Percentiles rank a stretch among this genome's conserved stretches.
phyloP scores from a whole-genome alignment of 2,329 filamentous ascomycete genomes.

The Microcyclosporella mali region DNA sequence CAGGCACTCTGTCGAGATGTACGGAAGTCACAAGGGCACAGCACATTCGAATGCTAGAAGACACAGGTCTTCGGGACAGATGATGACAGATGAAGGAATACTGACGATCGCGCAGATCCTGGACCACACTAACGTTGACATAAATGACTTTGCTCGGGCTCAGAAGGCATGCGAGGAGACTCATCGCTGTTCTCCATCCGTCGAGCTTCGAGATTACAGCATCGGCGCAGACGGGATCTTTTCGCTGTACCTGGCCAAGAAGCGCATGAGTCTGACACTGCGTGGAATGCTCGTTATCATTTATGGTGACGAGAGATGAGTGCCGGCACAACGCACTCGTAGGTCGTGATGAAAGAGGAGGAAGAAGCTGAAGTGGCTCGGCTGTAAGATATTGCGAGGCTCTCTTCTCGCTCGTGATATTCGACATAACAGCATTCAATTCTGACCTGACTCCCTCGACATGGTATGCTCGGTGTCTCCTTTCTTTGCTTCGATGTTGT shows the following conservation, averaged over 20 bases:
- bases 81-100: neutral
- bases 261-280: constrained; percentile 8
- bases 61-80: constrained; percentile 12
- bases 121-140: constrained; percentile 14
- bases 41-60: constrained; percentile 20
- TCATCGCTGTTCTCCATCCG: constrained; percentile 5
- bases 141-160: too few species aligned
- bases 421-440: too few species aligned
- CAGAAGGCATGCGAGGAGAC: constrained; percentile 8
- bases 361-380: too few species aligned
- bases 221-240: constrained; percentile 10
- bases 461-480: too few species aligned
- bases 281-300: constrained; percentile 14
- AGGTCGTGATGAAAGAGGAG: too few species aligned
- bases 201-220: constrained; percentile 15
- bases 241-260: constrained; percentile 17
- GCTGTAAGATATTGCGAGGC: too few species aligned
- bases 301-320: neutral
- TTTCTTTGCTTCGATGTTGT: too few species aligned
- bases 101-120: constrained; percentile 8
- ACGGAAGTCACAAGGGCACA: constrained; percentile 7
- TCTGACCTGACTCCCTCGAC: too few species aligned
- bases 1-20: constrained; percentile 19
- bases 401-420: too few species aligned
- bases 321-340: too few species aligned